phyloP scores from a whole-genome alignment of 305 asterid genomes.

The Fraxinus angustifolia region DNA sequence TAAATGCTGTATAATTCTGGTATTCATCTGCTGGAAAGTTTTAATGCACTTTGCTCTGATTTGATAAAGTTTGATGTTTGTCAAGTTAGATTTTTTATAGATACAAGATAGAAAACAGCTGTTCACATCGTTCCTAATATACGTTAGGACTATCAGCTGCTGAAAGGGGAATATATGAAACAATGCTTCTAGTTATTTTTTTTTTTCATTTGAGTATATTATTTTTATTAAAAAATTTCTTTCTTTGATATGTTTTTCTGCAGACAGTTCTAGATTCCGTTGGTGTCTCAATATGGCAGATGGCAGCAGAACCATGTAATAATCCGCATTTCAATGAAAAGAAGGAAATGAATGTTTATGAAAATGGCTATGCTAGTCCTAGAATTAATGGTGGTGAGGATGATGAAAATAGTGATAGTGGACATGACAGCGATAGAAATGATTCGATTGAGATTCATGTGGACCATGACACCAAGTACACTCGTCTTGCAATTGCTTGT shows the following conservation, averaged over 20 bases:
- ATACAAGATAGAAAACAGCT: neutral
- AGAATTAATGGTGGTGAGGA: slow-evolving; percentile 36
- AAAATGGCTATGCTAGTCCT: slow-evolving; percentile 51
- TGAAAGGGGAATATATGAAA: neutral
- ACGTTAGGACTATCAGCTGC: neutral
- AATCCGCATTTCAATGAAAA: slow-evolving; percentile 24
- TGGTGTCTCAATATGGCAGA: slow-evolving; percentile 83
- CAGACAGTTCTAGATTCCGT: slow-evolving; percentile 76
- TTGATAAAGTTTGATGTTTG: neutral
- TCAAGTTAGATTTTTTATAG: neutral
- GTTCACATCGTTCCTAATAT: neutral
- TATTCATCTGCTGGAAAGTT: neutral
- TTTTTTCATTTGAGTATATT: neutral
- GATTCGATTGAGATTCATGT: slow-evolving; percentile 40
- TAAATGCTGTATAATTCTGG: neutral
- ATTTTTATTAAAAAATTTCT: neutral
- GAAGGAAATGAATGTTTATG: slow-evolving; percentile 27
- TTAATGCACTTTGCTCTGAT: neutral
- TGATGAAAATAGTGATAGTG: slow-evolving; percentile 49
- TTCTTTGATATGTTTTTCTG: slow-evolving; percentile 24
- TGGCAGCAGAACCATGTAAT: slow-evolving; percentile 65
- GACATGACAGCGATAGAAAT: slow-evolving; percentile 43
- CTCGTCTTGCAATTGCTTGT: slow-evolving; percentile 78
- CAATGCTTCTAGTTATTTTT: neutral
- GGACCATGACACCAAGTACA: slow-evolving; percentile 28